Conservation (phyloP, 257 asterid species). For the Cruciata laevipes region DNA sequence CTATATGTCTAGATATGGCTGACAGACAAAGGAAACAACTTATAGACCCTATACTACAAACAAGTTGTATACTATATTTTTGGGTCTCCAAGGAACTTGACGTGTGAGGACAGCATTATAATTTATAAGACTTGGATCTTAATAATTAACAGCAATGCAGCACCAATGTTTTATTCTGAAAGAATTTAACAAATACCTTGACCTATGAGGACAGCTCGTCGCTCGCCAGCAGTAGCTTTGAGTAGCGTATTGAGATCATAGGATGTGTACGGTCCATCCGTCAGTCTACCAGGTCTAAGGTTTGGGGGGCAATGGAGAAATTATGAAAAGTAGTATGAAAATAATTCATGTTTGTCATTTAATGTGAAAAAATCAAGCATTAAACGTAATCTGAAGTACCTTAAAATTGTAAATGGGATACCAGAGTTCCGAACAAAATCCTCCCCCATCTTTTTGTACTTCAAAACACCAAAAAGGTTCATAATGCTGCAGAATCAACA, state of each 20-base stretch:
- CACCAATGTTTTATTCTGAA: not conserved
- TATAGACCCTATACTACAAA: not conserved
- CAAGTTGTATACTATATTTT: not conserved
- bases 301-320: not conserved
- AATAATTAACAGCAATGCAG: not conserved
- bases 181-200: constrained; percentile 49
- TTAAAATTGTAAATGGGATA: constrained; percentile 77
- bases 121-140: not conserved
- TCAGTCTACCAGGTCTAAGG: constrained; percentile 78
- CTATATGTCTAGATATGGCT: not conserved
- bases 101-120: not conserved
- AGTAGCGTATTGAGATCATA: constrained; percentile 87
- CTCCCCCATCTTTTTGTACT: constrained; percentile 98
- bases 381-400: constrained; percentile 28
- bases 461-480: constrained; percentile 93
- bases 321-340: not conserved
- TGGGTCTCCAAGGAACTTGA: not conserved
- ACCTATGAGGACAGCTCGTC: constrained; percentile 80
- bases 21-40: not conserved
- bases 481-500: constrained; percentile 45
- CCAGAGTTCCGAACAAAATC: constrained; percentile 87
- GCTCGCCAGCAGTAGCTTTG: constrained; percentile 97
- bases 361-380: constrained; percentile 10
- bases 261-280: constrained; percentile 97
- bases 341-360: not conserved